phyloP scores from a whole-genome alignment of 1,139 yeast species.

The Saccharomyces hybrid region DNA sequence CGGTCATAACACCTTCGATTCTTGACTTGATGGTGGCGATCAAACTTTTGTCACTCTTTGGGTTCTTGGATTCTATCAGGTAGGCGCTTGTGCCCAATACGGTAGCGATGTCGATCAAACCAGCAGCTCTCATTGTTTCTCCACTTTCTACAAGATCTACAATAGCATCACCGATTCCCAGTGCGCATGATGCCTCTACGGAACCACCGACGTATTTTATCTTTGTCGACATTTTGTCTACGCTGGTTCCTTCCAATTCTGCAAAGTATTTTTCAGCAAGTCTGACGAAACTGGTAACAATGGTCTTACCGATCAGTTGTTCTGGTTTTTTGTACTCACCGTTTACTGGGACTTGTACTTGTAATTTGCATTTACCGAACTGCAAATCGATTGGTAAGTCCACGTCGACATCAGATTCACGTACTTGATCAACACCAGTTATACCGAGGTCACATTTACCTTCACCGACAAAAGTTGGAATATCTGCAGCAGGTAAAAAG shows the following conservation, averaged over 20 bases:
- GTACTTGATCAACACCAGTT: constrained; percentile 93
- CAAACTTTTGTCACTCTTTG: constrained; percentile 47
- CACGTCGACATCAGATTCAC: constrained; percentile 75
- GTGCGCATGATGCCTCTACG: constrained; percentile 96
- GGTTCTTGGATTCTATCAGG: constrained; percentile 66
- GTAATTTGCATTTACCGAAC: constrained; percentile 86
- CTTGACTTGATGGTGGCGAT: constrained; percentile 67
- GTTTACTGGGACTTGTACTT: constrained; percentile 86
- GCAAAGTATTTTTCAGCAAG: constrained; percentile 70
- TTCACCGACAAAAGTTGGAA: constrained; percentile 94
- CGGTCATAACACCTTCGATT: constrained; percentile 88
- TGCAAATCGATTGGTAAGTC: constrained; percentile 68
- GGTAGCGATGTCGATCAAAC: constrained; percentile 82
- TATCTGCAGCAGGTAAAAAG: constrained; percentile 95
- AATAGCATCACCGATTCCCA: constrained; percentile 97
- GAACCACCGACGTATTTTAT: constrained; percentile 94
- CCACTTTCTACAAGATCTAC: constrained; percentile 97
- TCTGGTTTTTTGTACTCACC: constrained; percentile 56
- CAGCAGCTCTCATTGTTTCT: constrained; percentile 98
- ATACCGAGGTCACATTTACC: constrained; percentile 96
- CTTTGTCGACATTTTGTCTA: constrained; percentile 51
- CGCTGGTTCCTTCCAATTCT: constrained; percentile 56
- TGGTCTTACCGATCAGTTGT: constrained; percentile 82
- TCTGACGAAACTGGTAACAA: constrained; percentile 83
- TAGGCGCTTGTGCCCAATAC: constrained; percentile 85